Conservation (phyloP, 1,284 basidiomycete genomes). For the Boletus smithii region DNA sequence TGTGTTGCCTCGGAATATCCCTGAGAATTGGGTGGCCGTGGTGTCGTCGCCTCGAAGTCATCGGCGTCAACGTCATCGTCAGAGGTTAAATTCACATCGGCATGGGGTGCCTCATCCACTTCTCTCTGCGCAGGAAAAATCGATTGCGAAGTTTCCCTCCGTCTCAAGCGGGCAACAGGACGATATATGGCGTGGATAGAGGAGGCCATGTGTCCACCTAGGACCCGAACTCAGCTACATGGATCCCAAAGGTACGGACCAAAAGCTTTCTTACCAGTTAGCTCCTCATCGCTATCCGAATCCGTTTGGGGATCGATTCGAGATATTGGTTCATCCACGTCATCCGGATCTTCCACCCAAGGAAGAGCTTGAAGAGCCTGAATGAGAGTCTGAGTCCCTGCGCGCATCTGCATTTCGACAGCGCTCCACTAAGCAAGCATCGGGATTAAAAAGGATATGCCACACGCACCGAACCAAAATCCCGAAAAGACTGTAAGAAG, state of each 20-base stretch:
- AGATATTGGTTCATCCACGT: slow-evolving; percentile 57
- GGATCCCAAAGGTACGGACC: slow-evolving; percentile 16
- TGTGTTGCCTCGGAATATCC: slow-evolving; percentile 19
- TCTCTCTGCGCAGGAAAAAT: slow-evolving; percentile 20
- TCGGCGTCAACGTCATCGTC: slow-evolving; percentile 59
- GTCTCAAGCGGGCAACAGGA: slow-evolving; percentile 66
- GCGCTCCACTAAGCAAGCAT: slow-evolving; percentile 6
- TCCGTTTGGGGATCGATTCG: slow-evolving; percentile 41
- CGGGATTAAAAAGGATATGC: not conserved
- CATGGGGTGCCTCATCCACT: slow-evolving; percentile 19
- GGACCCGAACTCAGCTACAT: not conserved
- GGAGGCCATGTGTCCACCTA: slow-evolving; percentile 53
- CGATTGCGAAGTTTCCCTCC: slow-evolving; percentile 36
- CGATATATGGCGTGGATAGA: slow-evolving; percentile 85
- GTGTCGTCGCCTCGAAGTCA: slow-evolving; percentile 51
- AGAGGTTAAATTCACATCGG: slow-evolving; percentile 28
- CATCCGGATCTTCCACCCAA: slow-evolving; percentile 64
- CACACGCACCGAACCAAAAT: slow-evolving; percentile 60
- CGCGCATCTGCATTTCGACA: slow-evolving; percentile 57
- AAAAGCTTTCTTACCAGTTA: slow-evolving; percentile 29
- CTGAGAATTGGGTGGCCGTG: slow-evolving; percentile 36
- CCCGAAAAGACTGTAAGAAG: slow-evolving; percentile 51
- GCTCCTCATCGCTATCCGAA: slow-evolving; percentile 61
- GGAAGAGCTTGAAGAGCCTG: slow-evolving; percentile 81
- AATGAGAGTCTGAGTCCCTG: slow-evolving; percentile 80